Evolutionary conservation across 1,284 basidiomycete genomes (phyloP).

Genomic region (Pterula multifida): DNA sequence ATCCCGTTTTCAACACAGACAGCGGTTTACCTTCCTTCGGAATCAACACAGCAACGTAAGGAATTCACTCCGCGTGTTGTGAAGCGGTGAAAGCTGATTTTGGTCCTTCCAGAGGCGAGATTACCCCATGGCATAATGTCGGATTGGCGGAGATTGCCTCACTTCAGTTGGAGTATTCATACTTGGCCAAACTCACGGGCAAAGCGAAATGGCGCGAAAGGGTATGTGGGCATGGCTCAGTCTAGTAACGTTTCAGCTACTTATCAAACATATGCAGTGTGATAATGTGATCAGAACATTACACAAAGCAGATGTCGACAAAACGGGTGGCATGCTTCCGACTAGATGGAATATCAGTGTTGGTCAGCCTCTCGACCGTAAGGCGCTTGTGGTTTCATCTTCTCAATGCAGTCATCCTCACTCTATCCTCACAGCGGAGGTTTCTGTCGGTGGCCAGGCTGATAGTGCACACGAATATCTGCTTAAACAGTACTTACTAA

Average conservation of each 20-base stretch:
- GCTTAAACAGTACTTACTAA: conserved; percentile 60
- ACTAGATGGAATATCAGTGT: conserved; percentile 32
- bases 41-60: conserved; percentile 37
- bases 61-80: background rate
- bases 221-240: conserved; percentile 20
- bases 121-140: conserved; percentile 22
- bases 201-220: conserved; percentile 32
- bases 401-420: background rate
- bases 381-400: conserved; percentile 15
- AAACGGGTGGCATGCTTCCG: conserved; percentile 44
- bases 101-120: conserved; percentile 14
- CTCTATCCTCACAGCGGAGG: background rate
- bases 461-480: conserved; percentile 71
- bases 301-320: conserved; percentile 27
- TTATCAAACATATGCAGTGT: conserved; percentile 22
- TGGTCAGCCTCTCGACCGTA: conserved; percentile 29
- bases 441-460: conserved; percentile 34
- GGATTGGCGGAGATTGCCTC: conserved; percentile 44
- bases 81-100: too few species aligned
- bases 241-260: background rate
- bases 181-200: conserved; percentile 42
- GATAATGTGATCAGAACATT: conserved; percentile 39
- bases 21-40: conserved; percentile 36
- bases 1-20: conserved; percentile 36
- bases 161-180: conserved; percentile 46